Conservation (phyloP, 1,284 basidiomycete genomes). For the Cutaneotrichosporon mucoides region DNA sequence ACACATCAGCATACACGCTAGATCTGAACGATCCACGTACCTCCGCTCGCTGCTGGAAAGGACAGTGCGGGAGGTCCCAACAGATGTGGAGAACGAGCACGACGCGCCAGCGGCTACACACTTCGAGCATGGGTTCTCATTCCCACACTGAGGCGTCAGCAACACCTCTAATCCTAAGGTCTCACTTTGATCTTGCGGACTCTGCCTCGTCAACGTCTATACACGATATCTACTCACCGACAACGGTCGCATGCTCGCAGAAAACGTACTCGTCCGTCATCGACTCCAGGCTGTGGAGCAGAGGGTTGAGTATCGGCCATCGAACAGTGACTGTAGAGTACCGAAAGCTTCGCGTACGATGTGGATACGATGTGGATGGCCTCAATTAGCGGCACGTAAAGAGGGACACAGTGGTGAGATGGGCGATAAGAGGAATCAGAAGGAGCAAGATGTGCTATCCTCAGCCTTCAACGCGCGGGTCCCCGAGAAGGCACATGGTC, state of each 20-base stretch:
- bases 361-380: too few relatives aligned
- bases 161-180: too few relatives aligned
- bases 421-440: too few relatives aligned
- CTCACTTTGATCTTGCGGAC: conserved; percentile 15
- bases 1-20: neutral
- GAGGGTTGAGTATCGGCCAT: neutral
- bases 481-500: too few relatives aligned
- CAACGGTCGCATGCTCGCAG: conserved; percentile 17
- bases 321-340: too few relatives aligned
- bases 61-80: conserved; percentile 4
- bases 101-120: conserved; percentile 11
- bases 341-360: too few relatives aligned
- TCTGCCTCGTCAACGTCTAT: neutral
- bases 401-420: too few relatives aligned
- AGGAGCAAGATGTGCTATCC: too few relatives aligned
- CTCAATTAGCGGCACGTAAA: too few relatives aligned
- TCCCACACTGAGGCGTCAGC: conserved; percentile 6
- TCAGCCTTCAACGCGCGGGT: too few relatives aligned
- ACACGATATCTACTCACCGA: conserved; percentile 5
- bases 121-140: conserved; percentile 15
- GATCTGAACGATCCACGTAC: neutral
- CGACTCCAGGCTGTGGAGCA: neutral
- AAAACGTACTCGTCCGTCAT: conserved; percentile 12
- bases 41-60: conserved; percentile 9
- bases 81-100: conserved; percentile 11